Evolutionary conservation across 495 filamentous ascomycete species (phyloP).

Genomic region (Aspergillus kassunensis): DNA sequence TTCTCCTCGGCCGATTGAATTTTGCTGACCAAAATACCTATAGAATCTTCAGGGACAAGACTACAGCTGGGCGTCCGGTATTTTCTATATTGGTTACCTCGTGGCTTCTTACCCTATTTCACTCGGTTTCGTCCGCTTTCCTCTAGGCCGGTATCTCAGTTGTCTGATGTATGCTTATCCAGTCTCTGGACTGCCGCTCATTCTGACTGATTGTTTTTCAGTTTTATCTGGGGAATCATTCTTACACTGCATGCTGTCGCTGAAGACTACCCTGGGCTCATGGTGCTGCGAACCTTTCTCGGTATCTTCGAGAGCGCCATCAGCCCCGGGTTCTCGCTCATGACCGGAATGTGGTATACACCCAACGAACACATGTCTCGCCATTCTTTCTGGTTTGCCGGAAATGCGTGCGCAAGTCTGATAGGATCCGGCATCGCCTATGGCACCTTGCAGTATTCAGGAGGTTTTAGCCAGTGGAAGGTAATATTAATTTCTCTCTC

Average conservation of each 20-base stretch:
- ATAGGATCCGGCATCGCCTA: constrained; percentile 39
- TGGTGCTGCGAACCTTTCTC: constrained; percentile 43
- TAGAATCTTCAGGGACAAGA: constrained; percentile 15
- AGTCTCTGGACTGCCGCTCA: no score
- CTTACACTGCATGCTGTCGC: constrained; percentile 44
- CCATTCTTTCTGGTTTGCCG: constrained; percentile 49
- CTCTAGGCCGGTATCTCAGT: constrained; percentile 15
- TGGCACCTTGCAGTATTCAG: background rate
- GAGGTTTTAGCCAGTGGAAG: background rate
- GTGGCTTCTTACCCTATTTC: constrained; percentile 33
- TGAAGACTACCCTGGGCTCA: constrained; percentile 41
- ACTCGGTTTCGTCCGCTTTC: constrained; percentile 16
- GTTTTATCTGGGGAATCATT: constrained; percentile 37
- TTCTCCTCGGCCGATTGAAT: background rate
- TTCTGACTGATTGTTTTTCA: background rate
- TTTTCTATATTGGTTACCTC: constrained; percentile 25
- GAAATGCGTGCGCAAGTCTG: constrained; percentile 43
- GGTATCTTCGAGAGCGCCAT: constrained; percentile 46
- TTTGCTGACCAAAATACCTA: background rate
- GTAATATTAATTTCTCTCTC: background rate
- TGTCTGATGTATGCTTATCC: constrained; percentile 11
- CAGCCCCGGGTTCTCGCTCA: constrained; percentile 17
- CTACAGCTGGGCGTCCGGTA: constrained; percentile 43
- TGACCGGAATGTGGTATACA: constrained; percentile 40
- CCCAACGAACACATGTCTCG: constrained; percentile 46